Evolutionary conservation across 1,284 basidiomycete genomes (phyloP).

Genomic region (Cryptococcus sp.): DNA sequence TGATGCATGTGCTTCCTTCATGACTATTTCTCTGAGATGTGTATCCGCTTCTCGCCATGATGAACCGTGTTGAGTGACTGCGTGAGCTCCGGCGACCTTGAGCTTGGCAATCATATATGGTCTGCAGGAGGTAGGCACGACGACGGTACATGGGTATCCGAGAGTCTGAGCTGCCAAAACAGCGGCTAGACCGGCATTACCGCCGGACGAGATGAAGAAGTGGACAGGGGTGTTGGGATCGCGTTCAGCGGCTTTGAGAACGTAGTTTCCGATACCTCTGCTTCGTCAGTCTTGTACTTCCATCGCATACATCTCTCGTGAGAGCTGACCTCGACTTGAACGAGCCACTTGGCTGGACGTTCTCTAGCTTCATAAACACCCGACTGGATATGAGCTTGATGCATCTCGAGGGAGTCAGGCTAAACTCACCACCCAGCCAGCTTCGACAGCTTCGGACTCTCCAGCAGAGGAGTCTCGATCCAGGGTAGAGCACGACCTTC

Average conservation of each 20-base stretch:
- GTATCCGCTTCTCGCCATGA: constrained; percentile 24
- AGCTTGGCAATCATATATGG: constrained; percentile 24
- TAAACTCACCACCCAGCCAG: constrained; percentile 28
- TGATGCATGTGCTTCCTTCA: not conserved
- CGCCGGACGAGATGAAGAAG: constrained; percentile 30
- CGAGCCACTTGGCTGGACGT: constrained; percentile 28
- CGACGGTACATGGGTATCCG: constrained; percentile 18
- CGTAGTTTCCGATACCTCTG: constrained; percentile 29
- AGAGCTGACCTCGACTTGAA: constrained; percentile 33
- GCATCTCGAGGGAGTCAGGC: not conserved
- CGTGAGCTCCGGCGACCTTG: constrained; percentile 15
- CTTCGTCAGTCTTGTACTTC: not conserved
- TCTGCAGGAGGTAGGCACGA: constrained; percentile 22
- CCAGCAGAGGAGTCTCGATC: constrained; percentile 27
- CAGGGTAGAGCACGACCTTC: constrained; percentile 15
- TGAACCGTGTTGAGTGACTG: constrained; percentile 21
- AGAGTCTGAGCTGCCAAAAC: constrained; percentile 18
- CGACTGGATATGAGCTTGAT: constrained; percentile 10
- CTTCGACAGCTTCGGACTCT: constrained; percentile 20
- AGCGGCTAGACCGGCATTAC: constrained; percentile 31
- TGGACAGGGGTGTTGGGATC: constrained; percentile 11
- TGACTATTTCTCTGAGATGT: constrained; percentile 14
- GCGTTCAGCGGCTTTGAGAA: constrained; percentile 11
- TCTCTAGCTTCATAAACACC: constrained; percentile 29
- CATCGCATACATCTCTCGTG: too few species aligned